Evolutionary conservation across 441 rosid genomes (phyloP).

Genomic region (Gossypium davidsonii): DNA sequence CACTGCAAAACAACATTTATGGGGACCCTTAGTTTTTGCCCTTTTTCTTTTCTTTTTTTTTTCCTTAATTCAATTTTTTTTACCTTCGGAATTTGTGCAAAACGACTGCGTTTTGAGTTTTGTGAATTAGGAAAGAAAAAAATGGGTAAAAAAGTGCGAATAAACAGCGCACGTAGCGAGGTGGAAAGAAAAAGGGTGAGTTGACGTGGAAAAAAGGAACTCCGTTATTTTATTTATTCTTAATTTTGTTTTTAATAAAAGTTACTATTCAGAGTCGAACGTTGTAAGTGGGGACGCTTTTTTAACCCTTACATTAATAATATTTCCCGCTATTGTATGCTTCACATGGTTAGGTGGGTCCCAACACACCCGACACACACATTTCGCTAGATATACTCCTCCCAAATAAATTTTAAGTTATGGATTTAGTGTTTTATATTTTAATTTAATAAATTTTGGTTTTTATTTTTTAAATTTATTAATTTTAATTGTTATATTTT

Average conservation of each 20-base stretch:
- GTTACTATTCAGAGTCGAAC: slow-evolving; percentile 27
- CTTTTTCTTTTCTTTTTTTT: not conserved
- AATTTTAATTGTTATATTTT: too few relatives aligned
- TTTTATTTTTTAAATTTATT: too few relatives aligned
- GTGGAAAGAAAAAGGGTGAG: slow-evolving; percentile 18
- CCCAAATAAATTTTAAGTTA: too few relatives aligned
- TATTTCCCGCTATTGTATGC: slow-evolving; percentile 14
- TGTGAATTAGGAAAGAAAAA: not conserved
- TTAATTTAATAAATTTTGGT: too few relatives aligned
- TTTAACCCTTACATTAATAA: not conserved
- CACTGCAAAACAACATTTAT: slow-evolving; percentile 1
- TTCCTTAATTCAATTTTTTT: not conserved
- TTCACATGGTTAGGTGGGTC: slow-evolving; percentile 26
- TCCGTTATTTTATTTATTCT: slow-evolving; percentile 1
- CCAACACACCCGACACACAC: not conserved
- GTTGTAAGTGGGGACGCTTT: slow-evolving; percentile 33
- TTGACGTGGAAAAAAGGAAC: slow-evolving; percentile 30
- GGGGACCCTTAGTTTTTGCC: not conserved
- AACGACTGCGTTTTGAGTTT: slow-evolving; percentile 3
- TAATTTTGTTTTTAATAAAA: not conserved
- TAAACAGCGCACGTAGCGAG: slow-evolving; percentile 25
- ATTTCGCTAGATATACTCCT: not conserved
- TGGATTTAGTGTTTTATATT: too few relatives aligned
- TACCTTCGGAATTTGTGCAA: not conserved
- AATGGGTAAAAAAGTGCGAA: not conserved